Base-by-base conservation (phyloP, 139 green algal genomes). In the Picocystis salinarum region DNA sequence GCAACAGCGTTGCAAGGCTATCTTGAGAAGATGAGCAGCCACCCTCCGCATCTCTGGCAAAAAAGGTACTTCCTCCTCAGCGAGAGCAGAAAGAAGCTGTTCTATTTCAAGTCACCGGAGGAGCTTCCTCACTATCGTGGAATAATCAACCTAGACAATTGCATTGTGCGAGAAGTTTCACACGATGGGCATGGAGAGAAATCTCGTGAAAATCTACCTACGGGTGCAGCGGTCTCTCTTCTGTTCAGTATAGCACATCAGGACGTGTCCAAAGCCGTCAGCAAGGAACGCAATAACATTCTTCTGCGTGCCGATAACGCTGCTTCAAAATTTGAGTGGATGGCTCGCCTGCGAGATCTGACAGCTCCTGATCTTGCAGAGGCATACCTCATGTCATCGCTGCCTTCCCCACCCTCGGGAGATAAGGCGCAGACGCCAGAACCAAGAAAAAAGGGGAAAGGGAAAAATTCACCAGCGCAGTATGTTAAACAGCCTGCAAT, bases 1-100 rank as follows among this genome's bases (percentile, higher is more conserved):
- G 7, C 9, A 28, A 20, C 20, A 44, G 36, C 26, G 20, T 23
- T 10, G 7, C 9, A 44, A 44, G 36, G n/a, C n/a, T n/a, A n/a
- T n/a, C n/a, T n/a, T n/a, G n/a, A n/a, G n/a, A n/a, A n/a, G n/a
- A n/a, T n/a, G n/a, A n/a, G n/a, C n/a, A n/a, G n/a, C n/a, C n/a
- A n/a, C n/a, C n/a, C n/a, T n/a, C n/a, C n/a, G n/a, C n/a, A n/a
- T n/a, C n/a, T n/a, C n/a, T 44, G 36, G 36, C 36, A 44, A 20
- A 44, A 44, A 20, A 20, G 36, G 20, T 44, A 20, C 20, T 44
- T 44, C 36, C 20, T 44, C 20, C 36, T 44, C 20, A 44, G 36
- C 36, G 36, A 44, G 36, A 20, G 9, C 9, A 44, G 26, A 20
- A 10, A 20, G 20, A 44, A 44, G 36, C 36, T 44, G 25, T 44